Evolutionary conservation across 2,329 filamentous ascomycete species (phyloP).

Genomic region (Alternaria angustiovoidea): DNA sequence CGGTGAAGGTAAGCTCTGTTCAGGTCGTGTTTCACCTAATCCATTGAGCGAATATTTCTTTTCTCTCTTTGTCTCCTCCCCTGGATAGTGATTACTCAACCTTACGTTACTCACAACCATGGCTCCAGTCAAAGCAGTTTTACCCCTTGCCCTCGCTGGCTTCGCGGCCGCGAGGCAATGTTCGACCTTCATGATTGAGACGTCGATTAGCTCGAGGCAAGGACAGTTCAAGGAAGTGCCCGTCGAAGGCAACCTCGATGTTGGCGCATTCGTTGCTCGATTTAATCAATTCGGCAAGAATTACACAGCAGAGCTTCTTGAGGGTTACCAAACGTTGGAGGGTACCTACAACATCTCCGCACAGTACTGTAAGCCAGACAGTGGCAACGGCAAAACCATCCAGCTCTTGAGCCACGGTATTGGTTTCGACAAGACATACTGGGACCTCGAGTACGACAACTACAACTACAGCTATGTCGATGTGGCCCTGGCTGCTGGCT

Average conservation of each 20-base stretch:
- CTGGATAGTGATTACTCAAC: not conserved
- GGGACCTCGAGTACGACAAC: conserved; percentile 66
- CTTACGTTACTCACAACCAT: conserved; percentile 4
- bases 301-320: conserved; percentile 55
- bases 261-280: conserved; percentile 60
- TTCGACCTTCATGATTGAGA: conserved; percentile 63
- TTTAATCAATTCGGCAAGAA: conserved; percentile 48
- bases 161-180: conserved; percentile 46
- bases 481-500: conserved; percentile 63
- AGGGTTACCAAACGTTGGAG: conserved; percentile 60
- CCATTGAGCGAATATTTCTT: not conserved
- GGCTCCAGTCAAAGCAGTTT: conserved; percentile 20
- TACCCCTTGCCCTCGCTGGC: conserved; percentile 28
- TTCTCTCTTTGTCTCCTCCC: not conserved
- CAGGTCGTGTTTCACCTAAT: not conserved
- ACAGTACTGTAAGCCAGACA: conserved; percentile 67
- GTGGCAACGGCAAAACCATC: conserved; percentile 41
- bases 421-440: conserved; percentile 67
- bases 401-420: conserved; percentile 65
- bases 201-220: conserved; percentile 64
- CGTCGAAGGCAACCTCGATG: conserved; percentile 63
- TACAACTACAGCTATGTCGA: conserved; percentile 71
- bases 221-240: conserved; percentile 61
- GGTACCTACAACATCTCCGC: conserved; percentile 67
- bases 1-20: not conserved